These are phyloP conservation scores for Pythium phragmitis DNA, from an alignment of 352 stramenopile genomes.

Conservation along the genomic window DNA sequence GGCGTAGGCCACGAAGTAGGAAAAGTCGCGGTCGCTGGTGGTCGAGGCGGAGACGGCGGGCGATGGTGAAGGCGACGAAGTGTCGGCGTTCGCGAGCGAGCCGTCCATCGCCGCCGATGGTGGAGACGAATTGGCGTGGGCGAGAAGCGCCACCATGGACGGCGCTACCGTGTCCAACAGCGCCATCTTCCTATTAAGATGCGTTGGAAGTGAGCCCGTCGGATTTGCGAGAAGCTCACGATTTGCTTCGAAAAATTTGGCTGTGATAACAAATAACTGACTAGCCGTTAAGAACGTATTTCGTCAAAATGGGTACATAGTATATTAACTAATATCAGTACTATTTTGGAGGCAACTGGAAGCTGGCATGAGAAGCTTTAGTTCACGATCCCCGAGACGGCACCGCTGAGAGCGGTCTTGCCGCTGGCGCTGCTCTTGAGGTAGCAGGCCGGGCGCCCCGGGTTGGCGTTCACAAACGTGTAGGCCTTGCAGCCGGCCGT, in stretches of 20 bases:
- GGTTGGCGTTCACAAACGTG: constrained; percentile 40
- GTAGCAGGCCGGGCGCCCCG: constrained; percentile 23
- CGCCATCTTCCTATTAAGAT: not conserved
- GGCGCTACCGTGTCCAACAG: not conserved
- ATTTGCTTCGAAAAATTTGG: constrained; percentile 10
- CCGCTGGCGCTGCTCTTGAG: constrained; percentile 23
- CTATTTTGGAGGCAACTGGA: too few relatives aligned
- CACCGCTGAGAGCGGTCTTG: constrained; percentile 17
- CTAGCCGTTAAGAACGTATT: constrained; percentile 6
- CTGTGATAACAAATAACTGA: not conserved
- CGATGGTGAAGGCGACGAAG: not conserved
- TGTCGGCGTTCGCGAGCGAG: not conserved
- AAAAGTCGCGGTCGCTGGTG: not conserved
- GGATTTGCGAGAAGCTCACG: constrained; percentile 14
- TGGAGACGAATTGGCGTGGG: not conserved
- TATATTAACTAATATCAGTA: not conserved
- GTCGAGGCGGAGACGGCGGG: not conserved
- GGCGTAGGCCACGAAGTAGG: constrained; percentile 50
- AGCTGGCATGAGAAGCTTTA: not conserved
- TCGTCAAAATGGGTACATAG: constrained; percentile 3
- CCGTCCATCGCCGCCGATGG: not conserved
- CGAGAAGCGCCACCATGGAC: not conserved
- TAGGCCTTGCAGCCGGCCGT: constrained; percentile 46
- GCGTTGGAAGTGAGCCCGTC: not conserved
- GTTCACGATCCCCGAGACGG: constrained; percentile 30